phyloP scores from a whole-genome alignment of 169 alveolate species.

The Besnoitia besnoiti region DNA sequence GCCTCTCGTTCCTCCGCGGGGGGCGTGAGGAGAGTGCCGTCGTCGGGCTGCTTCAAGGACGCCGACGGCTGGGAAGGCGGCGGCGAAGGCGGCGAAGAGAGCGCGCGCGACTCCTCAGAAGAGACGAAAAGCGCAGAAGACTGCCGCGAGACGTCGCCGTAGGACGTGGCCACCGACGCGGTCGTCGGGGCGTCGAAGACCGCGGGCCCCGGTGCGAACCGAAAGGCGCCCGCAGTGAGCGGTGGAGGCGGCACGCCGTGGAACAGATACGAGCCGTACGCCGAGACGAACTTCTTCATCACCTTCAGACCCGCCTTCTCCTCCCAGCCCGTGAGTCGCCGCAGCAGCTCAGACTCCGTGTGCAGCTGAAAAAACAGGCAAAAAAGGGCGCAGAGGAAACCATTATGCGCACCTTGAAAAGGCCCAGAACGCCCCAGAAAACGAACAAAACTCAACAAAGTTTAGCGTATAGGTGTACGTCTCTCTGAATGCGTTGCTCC shows the following conservation, averaged over 20 bases:
- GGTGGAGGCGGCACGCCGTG: slow-evolving; percentile 52
- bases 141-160: not conserved
- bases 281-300: slow-evolving; percentile 61
- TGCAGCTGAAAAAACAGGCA: slow-evolving; percentile 23
- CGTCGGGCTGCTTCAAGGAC: not conserved
- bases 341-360: slow-evolving; percentile 54
- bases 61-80: not conserved
- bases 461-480: too few relatives aligned
- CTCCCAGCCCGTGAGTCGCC: slow-evolving; percentile 59
- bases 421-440: too few relatives aligned
- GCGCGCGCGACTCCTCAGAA: not conserved
- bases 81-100: not conserved
- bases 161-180: not conserved
- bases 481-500: too few relatives aligned
- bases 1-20: not conserved
- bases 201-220: not conserved
- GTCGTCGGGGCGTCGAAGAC: slow-evolving; percentile 14
- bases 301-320: slow-evolving; percentile 54
- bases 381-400: too few relatives aligned
- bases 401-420: too few relatives aligned
- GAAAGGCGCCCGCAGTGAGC: not conserved
- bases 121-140: not conserved
- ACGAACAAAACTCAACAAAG: too few relatives aligned
- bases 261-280: slow-evolving; percentile 41
- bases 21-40: too few relatives aligned